Evolutionary conservation across 352 stramenopile genomes (phyloP), one percentile per base, ranked within the genome.

Genomic region (Globisporangium solare): DNA sequence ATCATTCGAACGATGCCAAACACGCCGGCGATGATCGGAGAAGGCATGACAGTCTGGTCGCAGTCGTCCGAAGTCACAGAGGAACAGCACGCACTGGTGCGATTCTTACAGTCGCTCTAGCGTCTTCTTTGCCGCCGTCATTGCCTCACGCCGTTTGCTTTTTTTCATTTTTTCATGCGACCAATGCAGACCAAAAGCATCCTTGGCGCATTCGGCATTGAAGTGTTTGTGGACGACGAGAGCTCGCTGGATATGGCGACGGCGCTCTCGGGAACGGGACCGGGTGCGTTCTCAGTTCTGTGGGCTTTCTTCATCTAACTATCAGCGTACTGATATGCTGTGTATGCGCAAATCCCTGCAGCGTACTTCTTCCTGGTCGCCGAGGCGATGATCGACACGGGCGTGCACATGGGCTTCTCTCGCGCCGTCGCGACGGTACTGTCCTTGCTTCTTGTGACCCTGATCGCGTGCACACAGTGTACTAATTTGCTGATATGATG

Each of bases 361-460:
- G 95, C 92, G 22, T 98, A 98, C 61, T 97, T 98, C 55, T 97
- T 98, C 66, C 79, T 98, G 22, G 80, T 98, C 6, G 94, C 97
- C 14, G 95, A 98, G 66, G 88, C 91, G 10, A 98, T 98, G 93
- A 97, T 98, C 68, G 95, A 96, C 64, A 86, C 88, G 40, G 92
- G 86, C 41, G 92, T 97, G 5, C 95, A 98, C 74, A 97, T 98
- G 89, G 95, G 95, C 18, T 98, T 98, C 70, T 89, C 83, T 37
- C 76, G 95, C 45, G 79, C 93, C 21, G 89, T 97, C n/a, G 92
- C 95, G 10, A 89, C 79, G 51, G 79, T 90, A 74, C 1, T n/a
- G 17, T 1, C 1, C 37, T 13, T 35, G 27, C 27, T 35, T 35
- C 27, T 35, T 35, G 24, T 6, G 3, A 10, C 27, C 27, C 27